Conservation (phyloP, 495 filamentous ascomycete genomes). For the Annulohypoxylon moriforme region DNA sequence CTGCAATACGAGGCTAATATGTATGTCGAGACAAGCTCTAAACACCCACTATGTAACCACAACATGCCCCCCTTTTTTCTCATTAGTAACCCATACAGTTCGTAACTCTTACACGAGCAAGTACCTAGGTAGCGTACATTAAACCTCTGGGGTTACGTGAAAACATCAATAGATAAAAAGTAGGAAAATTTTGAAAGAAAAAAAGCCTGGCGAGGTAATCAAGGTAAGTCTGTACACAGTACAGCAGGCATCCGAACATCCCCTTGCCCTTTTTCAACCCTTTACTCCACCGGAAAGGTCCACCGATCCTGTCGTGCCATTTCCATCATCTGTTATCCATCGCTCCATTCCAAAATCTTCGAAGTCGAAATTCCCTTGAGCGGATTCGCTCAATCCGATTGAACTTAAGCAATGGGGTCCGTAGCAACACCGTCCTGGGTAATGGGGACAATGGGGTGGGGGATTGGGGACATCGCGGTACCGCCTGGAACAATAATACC, state of each 20-base stretch:
- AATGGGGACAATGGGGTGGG: background rate
- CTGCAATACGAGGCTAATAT: background rate
- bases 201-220: background rate
- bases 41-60: background rate
- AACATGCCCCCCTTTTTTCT: background rate
- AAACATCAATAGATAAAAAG: background rate
- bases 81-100: background rate
- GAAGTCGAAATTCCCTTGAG: too few species aligned
- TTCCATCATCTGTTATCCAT: background rate
- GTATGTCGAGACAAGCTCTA: background rate
- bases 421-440: background rate
- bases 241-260: background rate
- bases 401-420: too few species aligned
- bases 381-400: too few species aligned
- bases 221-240: background rate
- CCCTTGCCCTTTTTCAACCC: background rate
- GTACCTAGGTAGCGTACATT: background rate
- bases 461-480: background rate
- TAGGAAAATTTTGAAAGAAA: background rate
- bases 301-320: too few species aligned
- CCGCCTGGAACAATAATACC: background rate
- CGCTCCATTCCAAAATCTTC: too few species aligned
- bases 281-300: background rate
- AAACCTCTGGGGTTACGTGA: conserved; percentile 3
- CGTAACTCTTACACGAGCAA: background rate